These are phyloP conservation scores for Xylaria acuta DNA, from an alignment of 495 filamentous ascomycete species.

Conservation along the genomic window DNA sequence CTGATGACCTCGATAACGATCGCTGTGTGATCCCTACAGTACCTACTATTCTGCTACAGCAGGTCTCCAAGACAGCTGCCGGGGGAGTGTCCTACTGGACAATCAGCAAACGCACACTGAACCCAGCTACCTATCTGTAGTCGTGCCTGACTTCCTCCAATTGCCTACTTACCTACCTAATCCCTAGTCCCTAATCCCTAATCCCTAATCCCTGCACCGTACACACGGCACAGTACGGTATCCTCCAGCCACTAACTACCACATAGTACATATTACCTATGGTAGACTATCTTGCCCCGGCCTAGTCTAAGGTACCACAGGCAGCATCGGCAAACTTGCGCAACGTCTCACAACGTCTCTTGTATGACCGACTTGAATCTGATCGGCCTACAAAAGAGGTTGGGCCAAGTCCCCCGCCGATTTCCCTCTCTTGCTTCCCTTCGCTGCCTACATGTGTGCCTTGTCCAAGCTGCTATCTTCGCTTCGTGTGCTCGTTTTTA, in stretches of 20 bases:
- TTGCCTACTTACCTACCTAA: too few relatives aligned
- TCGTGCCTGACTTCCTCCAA: conserved; percentile 10
- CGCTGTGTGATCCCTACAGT: conserved; percentile 1
- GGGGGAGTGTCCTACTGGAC: background rate
- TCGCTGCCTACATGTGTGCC: background rate
- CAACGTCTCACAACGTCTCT: conserved; percentile 9
- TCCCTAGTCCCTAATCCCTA: too few relatives aligned
- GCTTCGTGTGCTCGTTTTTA: background rate
- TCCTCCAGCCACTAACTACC: background rate
- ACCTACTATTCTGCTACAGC: background rate
- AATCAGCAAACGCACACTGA: background rate
- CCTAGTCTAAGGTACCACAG: background rate
- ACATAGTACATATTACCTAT: too few relatives aligned
- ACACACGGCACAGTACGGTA: background rate
- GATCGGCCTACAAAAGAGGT: background rate
- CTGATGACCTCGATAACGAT: background rate
- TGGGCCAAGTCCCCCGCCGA: background rate
- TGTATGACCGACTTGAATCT: conserved; percentile 1
- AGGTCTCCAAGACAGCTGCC: background rate
- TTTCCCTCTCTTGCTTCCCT: background rate
- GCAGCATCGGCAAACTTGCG: background rate
- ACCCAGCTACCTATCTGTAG: conserved; percentile 2
- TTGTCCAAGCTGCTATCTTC: background rate
- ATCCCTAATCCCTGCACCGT: background rate
- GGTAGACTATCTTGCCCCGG: too few relatives aligned